Base-by-base conservation (phyloP, 2,329 filamentous ascomycete species). In the Xylariaceae sp. region DNA sequence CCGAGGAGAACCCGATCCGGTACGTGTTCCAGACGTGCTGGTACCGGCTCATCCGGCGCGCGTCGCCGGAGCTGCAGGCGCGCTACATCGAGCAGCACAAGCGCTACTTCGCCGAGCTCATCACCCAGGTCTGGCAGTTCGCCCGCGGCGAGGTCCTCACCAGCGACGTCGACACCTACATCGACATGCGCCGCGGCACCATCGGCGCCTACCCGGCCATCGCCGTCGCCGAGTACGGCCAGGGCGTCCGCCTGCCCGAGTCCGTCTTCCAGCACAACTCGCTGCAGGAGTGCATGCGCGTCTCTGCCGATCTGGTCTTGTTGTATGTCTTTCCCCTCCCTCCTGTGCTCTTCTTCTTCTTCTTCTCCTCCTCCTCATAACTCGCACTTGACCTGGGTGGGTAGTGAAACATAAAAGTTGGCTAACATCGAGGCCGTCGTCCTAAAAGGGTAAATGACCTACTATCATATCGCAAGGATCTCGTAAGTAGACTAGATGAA, bases 1-100 rank as follows among this genome's bases (percentile, higher is more conserved):
- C n/a, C n/a, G n/a, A n/a, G n/a, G n/a, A n/a, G n/a, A 34, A 51
- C 14, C 46, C 48, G 11, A 47, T 60, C 6, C 42, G 53, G 14
- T 46, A 54, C 31, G 48, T 55, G 4, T 57, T 60, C 34, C 56
- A 59, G 34, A 32, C 36, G 6, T 49, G 51, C 3, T 60, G 55
- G 55, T 34, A 42, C 5, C 48, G 50, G 9, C 30, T n/a, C n/a
- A n/a, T n/a, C n/a, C n/a, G n/a, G n/a, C n/a, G n/a, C n/a, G n/a
- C n/a, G n/a, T n/a, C n/a, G n/a, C n/a, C n/a, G n/a, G 39, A 40
- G 31, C 26, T 37, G 9, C 46, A 44, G 23, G 27, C 40, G n/a
- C 36, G 46, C 17, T 47, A 37, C 27, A 40, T 36, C 12, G 38
- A 35, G 34, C 44, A 38, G 19, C 18, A 40, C 9, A 40, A 41